These are phyloP conservation scores for Persicaria maculosa DNA, from an alignment of 148 eudicot species.

Conservation along the genomic window DNA sequence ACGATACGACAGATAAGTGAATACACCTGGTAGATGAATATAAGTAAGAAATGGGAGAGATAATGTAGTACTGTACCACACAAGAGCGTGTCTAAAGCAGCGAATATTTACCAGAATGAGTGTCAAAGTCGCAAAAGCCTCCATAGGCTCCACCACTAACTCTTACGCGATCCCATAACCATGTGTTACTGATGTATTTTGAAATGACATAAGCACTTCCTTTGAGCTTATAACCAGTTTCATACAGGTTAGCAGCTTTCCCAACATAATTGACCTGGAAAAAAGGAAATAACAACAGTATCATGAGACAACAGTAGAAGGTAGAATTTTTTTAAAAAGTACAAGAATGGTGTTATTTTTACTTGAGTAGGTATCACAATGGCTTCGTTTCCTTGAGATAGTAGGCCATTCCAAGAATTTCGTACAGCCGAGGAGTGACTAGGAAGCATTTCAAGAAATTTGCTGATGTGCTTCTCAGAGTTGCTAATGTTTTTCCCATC, in stretches of 20 bases:
- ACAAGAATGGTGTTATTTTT: constrained; percentile 12
- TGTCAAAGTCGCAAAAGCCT: constrained; percentile 91
- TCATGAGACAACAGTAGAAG: constrained; percentile 6
- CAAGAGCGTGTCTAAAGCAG: neutral
- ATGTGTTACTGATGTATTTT: constrained; percentile 70
- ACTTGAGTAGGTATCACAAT: constrained; percentile 97
- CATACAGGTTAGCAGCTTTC: constrained; percentile 90
- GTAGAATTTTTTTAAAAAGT: neutral
- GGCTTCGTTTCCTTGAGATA: constrained; percentile 75
- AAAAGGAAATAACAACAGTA: neutral
- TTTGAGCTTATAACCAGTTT: constrained; percentile 69
- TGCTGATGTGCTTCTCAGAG: constrained; percentile 59
- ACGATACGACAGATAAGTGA: constrained; percentile 86
- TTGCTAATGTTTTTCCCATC: constrained; percentile 69
- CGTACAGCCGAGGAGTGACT: constrained; percentile 32
- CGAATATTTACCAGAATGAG: constrained; percentile 67
- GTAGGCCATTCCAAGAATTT: constrained; percentile 60
- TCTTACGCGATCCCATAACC: constrained; percentile 99
- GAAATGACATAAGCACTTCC: constrained; percentile 98
- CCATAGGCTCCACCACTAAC: constrained; percentile 99
- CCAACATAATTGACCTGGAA: constrained; percentile 95
- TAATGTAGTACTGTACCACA: neutral
- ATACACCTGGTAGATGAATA: constrained; percentile 52
- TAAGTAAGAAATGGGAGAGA: neutral
- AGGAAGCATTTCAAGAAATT: constrained; percentile 84